Evolutionary conservation across 2,329 filamentous ascomycete species (phyloP).

Genomic region (Colletotrichum sojae): DNA sequence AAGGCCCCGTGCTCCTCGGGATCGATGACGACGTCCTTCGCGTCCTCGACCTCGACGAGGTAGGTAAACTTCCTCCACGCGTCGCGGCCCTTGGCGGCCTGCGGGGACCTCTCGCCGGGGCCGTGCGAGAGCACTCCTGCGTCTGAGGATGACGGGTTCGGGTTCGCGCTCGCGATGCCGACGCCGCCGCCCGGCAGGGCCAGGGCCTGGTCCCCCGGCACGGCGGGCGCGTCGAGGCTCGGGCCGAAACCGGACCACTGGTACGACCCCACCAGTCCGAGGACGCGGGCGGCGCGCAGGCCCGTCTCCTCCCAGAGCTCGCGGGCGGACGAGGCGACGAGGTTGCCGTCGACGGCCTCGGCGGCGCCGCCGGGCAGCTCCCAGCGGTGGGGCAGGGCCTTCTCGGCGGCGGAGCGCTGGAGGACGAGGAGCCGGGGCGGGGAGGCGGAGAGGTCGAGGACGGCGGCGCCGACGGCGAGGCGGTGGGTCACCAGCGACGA

Average conservation of each 20-base stretch:
- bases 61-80: constrained; percentile 54
- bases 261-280: constrained; percentile 53
- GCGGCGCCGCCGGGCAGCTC: constrained; percentile 64
- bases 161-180: background rate
- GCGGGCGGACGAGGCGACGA: constrained; percentile 61
- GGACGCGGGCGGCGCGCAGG: constrained; percentile 56
- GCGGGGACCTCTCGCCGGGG: constrained; percentile 9
- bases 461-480: constrained; percentile 39
- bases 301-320: constrained; percentile 67
- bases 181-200: constrained; percentile 27
- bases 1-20: constrained; percentile 57
- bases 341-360: constrained; percentile 55
- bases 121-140: background rate
- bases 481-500: constrained; percentile 17
- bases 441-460: constrained; percentile 18
- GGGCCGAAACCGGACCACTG: constrained; percentile 34
- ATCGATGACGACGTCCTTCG: constrained; percentile 48
- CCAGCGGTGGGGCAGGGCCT: constrained; percentile 55
- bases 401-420: constrained; percentile 56
- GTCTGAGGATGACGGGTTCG: background rate
- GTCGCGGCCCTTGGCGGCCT: constrained; percentile 3
- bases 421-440: constrained; percentile 55
- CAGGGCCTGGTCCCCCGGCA: constrained; percentile 40
- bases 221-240: constrained; percentile 12
- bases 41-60: constrained; percentile 50